These are phyloP conservation scores for Omphalotus guepiniiformis DNA, from an alignment of 768 basidiomycete species.

Conservation along the genomic window DNA sequence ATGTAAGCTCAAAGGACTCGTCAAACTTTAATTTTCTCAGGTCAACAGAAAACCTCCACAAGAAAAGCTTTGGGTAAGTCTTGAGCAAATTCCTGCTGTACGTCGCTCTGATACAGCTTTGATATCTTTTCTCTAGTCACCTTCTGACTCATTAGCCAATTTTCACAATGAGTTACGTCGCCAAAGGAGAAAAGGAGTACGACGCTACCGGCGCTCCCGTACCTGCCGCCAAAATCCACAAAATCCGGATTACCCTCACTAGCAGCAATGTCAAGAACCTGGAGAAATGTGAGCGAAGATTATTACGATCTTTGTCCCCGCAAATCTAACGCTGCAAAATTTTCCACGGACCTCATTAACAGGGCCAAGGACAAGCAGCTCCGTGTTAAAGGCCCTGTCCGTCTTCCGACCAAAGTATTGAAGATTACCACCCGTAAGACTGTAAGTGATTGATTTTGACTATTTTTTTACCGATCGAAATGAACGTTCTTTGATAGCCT, in stretches of 20 bases:
- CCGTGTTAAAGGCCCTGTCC: slow-evolving; percentile 97
- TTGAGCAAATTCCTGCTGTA: background rate
- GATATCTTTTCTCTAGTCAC: slow-evolving; percentile 46
- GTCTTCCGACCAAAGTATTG: slow-evolving; percentile 97
- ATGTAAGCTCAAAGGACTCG: background rate
- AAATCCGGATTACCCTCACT: slow-evolving; percentile 98
- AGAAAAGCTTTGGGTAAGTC: slow-evolving; percentile 39
- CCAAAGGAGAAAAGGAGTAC: slow-evolving; percentile 97
- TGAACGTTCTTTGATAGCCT: slow-evolving; percentile 50
- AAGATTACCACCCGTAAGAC: slow-evolving; percentile 99
- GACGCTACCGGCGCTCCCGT: slow-evolving; percentile 87
- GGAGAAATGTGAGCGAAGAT: slow-evolving; percentile 78
- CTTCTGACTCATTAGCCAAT: slow-evolving; percentile 64
- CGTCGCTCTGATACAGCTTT: background rate
- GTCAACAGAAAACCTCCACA: slow-evolving; percentile 36
- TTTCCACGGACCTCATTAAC: slow-evolving; percentile 95
- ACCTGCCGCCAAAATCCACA: slow-evolving; percentile 91
- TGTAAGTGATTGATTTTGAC: slow-evolving; percentile 41
- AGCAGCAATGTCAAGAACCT: slow-evolving; percentile 97
- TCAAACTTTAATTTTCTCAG: slow-evolving; percentile 36
- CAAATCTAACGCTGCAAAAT: slow-evolving; percentile 37
- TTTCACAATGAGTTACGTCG: slow-evolving; percentile 92
- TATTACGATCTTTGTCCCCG: background rate
- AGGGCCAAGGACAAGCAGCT: slow-evolving; percentile 99
- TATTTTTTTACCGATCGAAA: slow-evolving; percentile 1